A percentile compares a stretch with the other conserved stretches of the same genome.
Conservation (phyloP, 2,329 filamentous ascomycete genomes). For the Alternaria rosae region DNA sequence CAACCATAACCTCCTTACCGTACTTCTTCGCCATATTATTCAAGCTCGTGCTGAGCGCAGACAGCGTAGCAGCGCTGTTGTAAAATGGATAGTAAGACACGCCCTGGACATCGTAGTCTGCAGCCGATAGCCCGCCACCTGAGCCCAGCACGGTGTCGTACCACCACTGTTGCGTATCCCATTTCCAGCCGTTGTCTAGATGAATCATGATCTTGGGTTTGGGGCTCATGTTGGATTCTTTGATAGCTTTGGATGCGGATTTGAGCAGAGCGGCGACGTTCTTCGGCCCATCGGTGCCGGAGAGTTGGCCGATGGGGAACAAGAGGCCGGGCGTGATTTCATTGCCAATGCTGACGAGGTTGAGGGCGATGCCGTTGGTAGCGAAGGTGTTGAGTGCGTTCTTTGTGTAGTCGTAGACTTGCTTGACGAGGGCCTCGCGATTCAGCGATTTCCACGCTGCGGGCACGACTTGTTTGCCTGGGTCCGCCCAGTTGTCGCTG, state of each 20-base stretch:
- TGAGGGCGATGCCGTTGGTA: constrained; percentile 61
- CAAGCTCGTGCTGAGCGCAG: constrained; percentile 63
- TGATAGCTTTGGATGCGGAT: constrained; percentile 69
- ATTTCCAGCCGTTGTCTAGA: constrained; percentile 78
- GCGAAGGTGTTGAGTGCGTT: constrained; percentile 68
- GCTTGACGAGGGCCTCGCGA: constrained; percentile 65
- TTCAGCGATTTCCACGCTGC: constrained; percentile 67
- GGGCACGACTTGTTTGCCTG: constrained; percentile 67
- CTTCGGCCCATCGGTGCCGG: constrained; percentile 54
- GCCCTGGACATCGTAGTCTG: constrained; percentile 75
- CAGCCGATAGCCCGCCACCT: constrained; percentile 56
- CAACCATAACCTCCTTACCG: constrained; percentile 72
- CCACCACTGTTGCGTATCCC: constrained; percentile 70
- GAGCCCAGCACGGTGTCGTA: constrained; percentile 62
- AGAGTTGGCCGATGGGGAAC: constrained; percentile 68
- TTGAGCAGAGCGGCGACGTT: constrained; percentile 72
- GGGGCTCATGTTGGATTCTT: constrained; percentile 64
- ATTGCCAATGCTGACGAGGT: constrained; percentile 75
- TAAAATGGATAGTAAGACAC: constrained; percentile 80
- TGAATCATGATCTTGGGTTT: constrained; percentile 77
- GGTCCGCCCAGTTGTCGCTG: constrained; percentile 76
- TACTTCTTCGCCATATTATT: constrained; percentile 67
- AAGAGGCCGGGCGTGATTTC: constrained; percentile 74
- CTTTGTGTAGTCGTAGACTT: constrained; percentile 74
- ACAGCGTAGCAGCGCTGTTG: constrained; percentile 64